A percentile compares a stretch with the other conserved stretches of the same genome.
Conservation (phyloP, 768 basidiomycete species). For the Lactarius deliciosus region DNA sequence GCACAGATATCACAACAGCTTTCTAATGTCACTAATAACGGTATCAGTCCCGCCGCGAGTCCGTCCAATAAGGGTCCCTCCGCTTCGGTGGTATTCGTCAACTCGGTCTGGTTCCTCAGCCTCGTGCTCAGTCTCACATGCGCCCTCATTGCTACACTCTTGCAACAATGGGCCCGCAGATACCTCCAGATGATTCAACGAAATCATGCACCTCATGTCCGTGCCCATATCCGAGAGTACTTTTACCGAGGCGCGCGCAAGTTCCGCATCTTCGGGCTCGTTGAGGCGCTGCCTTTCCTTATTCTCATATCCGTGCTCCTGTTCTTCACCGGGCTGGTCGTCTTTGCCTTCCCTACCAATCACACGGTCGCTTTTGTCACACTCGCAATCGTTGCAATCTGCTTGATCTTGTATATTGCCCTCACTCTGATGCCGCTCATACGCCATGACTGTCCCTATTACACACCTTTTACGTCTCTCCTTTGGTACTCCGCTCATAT, state of each 20-base stretch:
- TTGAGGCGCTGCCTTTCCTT: slow-evolving; percentile 37
- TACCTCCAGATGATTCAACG: not conserved
- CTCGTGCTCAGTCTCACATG: not conserved
- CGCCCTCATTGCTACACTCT: slow-evolving; percentile 1
- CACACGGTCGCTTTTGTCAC: not conserved
- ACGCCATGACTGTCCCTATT: not conserved
- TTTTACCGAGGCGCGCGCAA: slow-evolving; percentile 41
- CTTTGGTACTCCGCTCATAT: not conserved
- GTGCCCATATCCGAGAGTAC: slow-evolving; percentile 7
- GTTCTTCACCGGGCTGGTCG: slow-evolving; percentile 6
- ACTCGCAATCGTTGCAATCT: not conserved
- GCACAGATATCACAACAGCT: too few relatives aligned
- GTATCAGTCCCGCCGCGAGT: too few relatives aligned
- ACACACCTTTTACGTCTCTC: not conserved
- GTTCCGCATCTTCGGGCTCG: slow-evolving; percentile 42
- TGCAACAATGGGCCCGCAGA: slow-evolving; percentile 12
- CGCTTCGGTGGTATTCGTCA: not conserved
- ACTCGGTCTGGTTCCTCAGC: slow-evolving; percentile 5
- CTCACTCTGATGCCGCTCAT: not conserved
- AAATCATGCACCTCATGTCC: not conserved
- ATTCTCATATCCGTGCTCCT: not conserved
- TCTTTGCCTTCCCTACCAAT: slow-evolving; percentile 6
- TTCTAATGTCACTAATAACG: too few relatives aligned
- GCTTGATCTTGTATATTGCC: not conserved
- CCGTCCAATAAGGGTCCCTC: too few relatives aligned